A percentile compares a stretch with the other conserved stretches of the same genome.
Evolutionary conservation across 2,329 filamentous ascomycete genomes (phyloP).

Genomic region (Ophiocordyceps robertsii): DNA sequence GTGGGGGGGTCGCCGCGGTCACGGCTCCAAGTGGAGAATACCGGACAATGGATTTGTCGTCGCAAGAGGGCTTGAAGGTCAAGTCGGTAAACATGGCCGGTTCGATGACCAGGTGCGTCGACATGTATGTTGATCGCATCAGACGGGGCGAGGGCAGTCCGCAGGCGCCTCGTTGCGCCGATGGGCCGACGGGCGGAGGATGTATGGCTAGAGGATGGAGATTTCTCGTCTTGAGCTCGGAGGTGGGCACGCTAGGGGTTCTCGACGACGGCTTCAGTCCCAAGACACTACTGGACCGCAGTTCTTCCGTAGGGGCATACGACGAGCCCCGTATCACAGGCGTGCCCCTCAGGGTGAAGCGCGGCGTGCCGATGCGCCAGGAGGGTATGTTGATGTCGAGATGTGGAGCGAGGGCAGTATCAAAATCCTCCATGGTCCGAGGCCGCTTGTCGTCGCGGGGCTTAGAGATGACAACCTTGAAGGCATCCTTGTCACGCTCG

Average conservation of each 20-base stretch:
- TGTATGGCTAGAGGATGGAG: slow-evolving; percentile 25
- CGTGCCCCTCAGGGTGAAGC: slow-evolving; percentile 65
- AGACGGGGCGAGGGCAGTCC: slow-evolving; percentile 22
- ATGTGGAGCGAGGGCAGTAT: slow-evolving; percentile 31
- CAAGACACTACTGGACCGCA: slow-evolving; percentile 47
- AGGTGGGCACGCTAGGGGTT: slow-evolving; percentile 10
- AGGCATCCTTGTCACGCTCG: slow-evolving; percentile 49
- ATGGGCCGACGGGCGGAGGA: slow-evolving; percentile 13
- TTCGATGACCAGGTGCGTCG: slow-evolving; percentile 40
- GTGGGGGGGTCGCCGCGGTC: slow-evolving; percentile 76
- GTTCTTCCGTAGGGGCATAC: slow-evolving; percentile 62
- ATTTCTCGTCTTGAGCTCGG: slow-evolving; percentile 16
- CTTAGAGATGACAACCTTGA: slow-evolving; percentile 71
- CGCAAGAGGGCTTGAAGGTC: slow-evolving; percentile 63
- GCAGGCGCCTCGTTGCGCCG: slow-evolving; percentile 9
- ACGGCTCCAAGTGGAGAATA: slow-evolving; percentile 67
- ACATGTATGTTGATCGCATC: slow-evolving; percentile 33
- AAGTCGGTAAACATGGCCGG: slow-evolving; percentile 74
- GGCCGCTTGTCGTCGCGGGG: slow-evolving; percentile 46
- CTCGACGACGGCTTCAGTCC: slow-evolving; percentile 24
- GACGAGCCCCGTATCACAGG: slow-evolving; percentile 70
- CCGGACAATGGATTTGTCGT: slow-evolving; percentile 70
- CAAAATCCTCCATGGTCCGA: slow-evolving; percentile 47
- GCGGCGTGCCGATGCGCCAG: slow-evolving; percentile 70
- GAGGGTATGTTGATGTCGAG: slow-evolving; percentile 70